Evolutionary conservation across 257 asterid genomes (phyloP).

Genomic region (Petunia secreta): DNA sequence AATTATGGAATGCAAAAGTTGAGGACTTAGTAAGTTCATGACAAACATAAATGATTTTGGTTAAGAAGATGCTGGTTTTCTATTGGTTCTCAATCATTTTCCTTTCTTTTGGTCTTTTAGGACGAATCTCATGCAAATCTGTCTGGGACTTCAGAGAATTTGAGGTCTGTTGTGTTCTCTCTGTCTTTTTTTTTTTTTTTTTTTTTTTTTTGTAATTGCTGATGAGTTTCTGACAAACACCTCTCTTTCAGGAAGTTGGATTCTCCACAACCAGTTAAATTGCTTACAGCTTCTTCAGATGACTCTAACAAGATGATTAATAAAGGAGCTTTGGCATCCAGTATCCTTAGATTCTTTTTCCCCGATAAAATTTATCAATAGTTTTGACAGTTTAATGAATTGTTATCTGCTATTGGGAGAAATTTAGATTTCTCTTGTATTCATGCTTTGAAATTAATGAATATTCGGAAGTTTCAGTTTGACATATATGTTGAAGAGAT

Average conservation of each 20-base stretch:
- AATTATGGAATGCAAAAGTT: conserved; percentile 61
- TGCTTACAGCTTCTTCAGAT: conserved; percentile 75
- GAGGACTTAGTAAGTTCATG: conserved; percentile 56
- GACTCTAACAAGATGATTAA: conserved; percentile 65
- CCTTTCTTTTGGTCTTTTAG: conserved; percentile 48
- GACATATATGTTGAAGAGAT: conserved; percentile 6
- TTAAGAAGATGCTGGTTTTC: conserved; percentile 30
- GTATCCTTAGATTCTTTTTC: conserved; percentile 70
- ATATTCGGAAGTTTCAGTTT: not conserved
- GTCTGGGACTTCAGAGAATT: conserved; percentile 55
- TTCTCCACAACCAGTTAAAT: conserved; percentile 61
- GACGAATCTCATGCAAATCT: conserved; percentile 49
- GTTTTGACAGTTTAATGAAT: not conserved
- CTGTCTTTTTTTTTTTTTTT: conserved; percentile 24
- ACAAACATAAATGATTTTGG: conserved; percentile 11
- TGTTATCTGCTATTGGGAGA: not conserved
- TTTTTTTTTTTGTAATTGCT: conserved; percentile 12
- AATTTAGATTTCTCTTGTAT: not conserved
- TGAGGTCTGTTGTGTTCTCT: conserved; percentile 50
- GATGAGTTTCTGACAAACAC: conserved; percentile 27
- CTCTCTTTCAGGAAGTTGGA: conserved; percentile 66
- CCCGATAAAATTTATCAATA: conserved; percentile 18
- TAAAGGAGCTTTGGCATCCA: conserved; percentile 64
- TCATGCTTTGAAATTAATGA: not conserved
- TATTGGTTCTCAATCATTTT: conserved; percentile 24